phyloP scores from a whole-genome alignment of 139 green algal species.

The Zygnema cylindricum region DNA sequence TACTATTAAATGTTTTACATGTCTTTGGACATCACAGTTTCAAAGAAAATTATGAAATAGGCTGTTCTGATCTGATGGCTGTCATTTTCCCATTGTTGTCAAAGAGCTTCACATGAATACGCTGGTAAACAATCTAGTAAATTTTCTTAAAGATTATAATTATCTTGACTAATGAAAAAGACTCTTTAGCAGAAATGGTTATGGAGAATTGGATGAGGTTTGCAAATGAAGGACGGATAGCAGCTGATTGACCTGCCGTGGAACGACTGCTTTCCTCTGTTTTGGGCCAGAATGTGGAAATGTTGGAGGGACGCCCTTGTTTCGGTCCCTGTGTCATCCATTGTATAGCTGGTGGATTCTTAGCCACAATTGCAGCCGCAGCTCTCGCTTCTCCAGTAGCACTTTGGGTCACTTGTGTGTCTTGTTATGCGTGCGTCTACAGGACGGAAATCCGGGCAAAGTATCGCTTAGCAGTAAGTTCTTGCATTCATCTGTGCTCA shows the following conservation, averaged over 20 bases:
- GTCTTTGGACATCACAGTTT: no score
- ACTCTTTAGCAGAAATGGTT: no score
- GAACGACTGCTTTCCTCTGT: not conserved
- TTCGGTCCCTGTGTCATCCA: slow-evolving; percentile 39
- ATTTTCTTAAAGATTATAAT: not conserved
- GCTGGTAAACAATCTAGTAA: not conserved
- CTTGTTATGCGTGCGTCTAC: slow-evolving; percentile 41
- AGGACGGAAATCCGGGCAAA: slow-evolving; percentile 35
- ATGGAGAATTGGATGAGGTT: no score
- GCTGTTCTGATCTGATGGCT: no score
- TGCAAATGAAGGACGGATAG: not conserved
- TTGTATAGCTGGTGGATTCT: slow-evolving; percentile 16
- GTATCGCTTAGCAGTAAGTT: not conserved
- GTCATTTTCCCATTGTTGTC: no score
- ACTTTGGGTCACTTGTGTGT: slow-evolving; percentile 32
- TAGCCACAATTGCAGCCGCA: not conserved
- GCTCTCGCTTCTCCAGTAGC: not conserved
- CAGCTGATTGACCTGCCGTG: not conserved
- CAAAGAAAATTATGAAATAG: no score
- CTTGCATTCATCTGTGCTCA: not conserved
- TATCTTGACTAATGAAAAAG: not conserved
- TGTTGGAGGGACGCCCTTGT: slow-evolving; percentile 14
- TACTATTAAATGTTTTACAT: no score
- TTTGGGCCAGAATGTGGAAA: slow-evolving; percentile 31
- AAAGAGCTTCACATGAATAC: no score